Percentiles rank a stretch among this genome's conserved stretches.
These are phyloP conservation scores for Pseudoperonospora humuli DNA, from an alignment of 352 stramenopile species.

Conservation along the genomic window DNA sequence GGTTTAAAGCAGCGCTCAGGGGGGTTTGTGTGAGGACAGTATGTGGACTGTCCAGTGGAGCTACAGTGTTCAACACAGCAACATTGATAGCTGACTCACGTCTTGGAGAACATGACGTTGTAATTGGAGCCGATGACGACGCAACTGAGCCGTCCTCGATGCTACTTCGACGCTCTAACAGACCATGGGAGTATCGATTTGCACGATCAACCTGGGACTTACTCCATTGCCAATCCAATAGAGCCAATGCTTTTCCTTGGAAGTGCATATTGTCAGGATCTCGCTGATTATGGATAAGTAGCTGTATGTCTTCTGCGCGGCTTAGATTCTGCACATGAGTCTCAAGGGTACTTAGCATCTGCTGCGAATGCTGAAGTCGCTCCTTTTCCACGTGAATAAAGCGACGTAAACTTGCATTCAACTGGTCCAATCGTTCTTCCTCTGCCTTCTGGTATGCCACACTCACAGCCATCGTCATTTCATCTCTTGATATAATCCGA, in stretches of 20 bases:
- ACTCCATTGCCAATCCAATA: conserved; percentile 79
- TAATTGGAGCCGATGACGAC: conserved; percentile 16
- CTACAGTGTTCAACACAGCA: conserved; percentile 4
- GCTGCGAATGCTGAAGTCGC: conserved; percentile 49
- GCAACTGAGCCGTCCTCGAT: conserved; percentile 12
- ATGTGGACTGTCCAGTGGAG: conserved; percentile 27
- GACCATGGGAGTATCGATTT: conserved; percentile 9
- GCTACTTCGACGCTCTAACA: conserved; percentile 26
- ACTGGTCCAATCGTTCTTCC: conserved; percentile 73
- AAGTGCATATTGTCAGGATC: conserved; percentile 86
- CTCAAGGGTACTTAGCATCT: conserved; percentile 50
- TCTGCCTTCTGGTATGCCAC: conserved; percentile 81
- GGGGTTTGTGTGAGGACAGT: conserved; percentile 45
- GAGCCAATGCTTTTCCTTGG: conserved; percentile 76
- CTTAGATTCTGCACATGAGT: conserved; percentile 51
- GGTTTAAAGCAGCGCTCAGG: conserved; percentile 43
- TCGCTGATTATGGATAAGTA: conserved; percentile 76
- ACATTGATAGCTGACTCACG: conserved; percentile 1
- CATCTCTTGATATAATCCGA: conserved; percentile 70
- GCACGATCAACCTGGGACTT: conserved; percentile 39
- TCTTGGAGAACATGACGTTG: conserved; percentile 9
- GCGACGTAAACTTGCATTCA: conserved; percentile 56
- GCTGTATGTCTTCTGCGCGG: conserved; percentile 73
- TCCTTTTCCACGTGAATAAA: conserved; percentile 78
- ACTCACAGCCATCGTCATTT: conserved; percentile 87